Percentiles rank a stretch among this genome's conserved stretches.
Evolutionary conservation across 1,284 basidiomycete genomes (phyloP).

Genomic region (Cryptococcus amylolentus): DNA sequence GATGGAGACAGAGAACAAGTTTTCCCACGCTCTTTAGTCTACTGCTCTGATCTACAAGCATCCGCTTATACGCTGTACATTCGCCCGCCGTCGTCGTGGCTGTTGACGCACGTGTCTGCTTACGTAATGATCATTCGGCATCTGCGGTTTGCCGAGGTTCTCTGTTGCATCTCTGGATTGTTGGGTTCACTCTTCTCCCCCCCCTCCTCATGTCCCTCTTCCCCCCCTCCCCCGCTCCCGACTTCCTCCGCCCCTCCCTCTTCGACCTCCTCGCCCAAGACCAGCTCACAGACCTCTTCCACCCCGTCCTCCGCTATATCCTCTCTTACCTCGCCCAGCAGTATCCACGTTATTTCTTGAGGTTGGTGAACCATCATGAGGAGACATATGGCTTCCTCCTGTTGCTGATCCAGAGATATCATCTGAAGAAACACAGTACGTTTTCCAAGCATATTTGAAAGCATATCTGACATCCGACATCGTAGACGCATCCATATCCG

Average conservation of each 20-base stretch:
- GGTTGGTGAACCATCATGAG: constrained; percentile 90
- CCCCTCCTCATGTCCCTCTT: background rate
- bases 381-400: constrained; percentile 89
- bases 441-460: background rate
- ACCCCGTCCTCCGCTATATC: constrained; percentile 93
- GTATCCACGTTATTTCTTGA: constrained; percentile 87
- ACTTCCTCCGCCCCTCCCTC: constrained; percentile 65
- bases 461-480: background rate
- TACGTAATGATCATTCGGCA: too few relatives aligned
- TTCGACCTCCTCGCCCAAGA: constrained; percentile 96
- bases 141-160: too few relatives aligned
- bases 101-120: too few relatives aligned
- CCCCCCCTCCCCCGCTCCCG: background rate
- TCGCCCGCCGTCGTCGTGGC: too few relatives aligned
- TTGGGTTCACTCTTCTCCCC: too few relatives aligned
- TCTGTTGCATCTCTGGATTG: too few relatives aligned
- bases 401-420: constrained; percentile 84
- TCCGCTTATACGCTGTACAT: too few relatives aligned
- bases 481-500: constrained; percentile 45
- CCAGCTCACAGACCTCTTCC: constrained; percentile 84
- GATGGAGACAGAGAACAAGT: too few relatives aligned
- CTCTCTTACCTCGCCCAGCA: constrained; percentile 94
- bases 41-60: too few relatives aligned
- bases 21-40: too few relatives aligned
- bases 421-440: constrained; percentile 75